Base-by-base conservation (phyloP, 2,329 filamentous ascomycete species). In the Corniculantispora saksenae region DNA sequence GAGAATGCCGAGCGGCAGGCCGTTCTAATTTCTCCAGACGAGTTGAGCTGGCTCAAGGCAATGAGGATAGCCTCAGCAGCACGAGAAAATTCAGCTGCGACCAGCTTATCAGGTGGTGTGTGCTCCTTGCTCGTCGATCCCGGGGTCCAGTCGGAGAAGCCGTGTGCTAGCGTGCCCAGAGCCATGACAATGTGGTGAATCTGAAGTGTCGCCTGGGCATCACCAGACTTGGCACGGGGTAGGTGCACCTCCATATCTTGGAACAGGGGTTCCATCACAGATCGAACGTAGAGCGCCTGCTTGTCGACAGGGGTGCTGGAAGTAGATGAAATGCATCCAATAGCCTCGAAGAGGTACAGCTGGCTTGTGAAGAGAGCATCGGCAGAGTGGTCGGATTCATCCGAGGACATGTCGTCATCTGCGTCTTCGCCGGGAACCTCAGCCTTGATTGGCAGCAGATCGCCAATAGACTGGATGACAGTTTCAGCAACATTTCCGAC, bases 121-220 rank as follows among this genome's bases (percentile, higher is more conserved):
- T 78, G 80, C 25, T 78, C 73, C 38, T 72, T 75, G 68, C 72
- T 83, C 66, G 70, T 69, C 32, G 74, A 76, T 72, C 77, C 72
- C 79, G 92, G 91, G 57, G 87, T 88, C 87, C 92, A 94, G 73
- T 98, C 94, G 0, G 93, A 95, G 76, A 96, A 98, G 3, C 95
- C 95, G 68, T 94, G 91, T 1, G 94, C 93, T 48, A 99, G 82
- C 1, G 93, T 97, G 15, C 95, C 95, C 35, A 99, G 83, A 19
- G 96, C 96, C 91, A 97, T 94, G 70, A 99, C 93, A 70, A 97
- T 91, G 76, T 99, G 95, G 75, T 99, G 95, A 21, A 97, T 92
- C 78, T 99, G 95, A 21, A 97, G 82, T 47, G 90, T 81, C 1
- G 94, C 91, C 72, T 93, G 89, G 57, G 92, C 88, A 74, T 98